A percentile compares a stretch with the other conserved stretches of the same genome.
Evolutionary conservation across 2,329 filamentous ascomycete species (phyloP).

Genomic region (Colletotrichum sp.): DNA sequence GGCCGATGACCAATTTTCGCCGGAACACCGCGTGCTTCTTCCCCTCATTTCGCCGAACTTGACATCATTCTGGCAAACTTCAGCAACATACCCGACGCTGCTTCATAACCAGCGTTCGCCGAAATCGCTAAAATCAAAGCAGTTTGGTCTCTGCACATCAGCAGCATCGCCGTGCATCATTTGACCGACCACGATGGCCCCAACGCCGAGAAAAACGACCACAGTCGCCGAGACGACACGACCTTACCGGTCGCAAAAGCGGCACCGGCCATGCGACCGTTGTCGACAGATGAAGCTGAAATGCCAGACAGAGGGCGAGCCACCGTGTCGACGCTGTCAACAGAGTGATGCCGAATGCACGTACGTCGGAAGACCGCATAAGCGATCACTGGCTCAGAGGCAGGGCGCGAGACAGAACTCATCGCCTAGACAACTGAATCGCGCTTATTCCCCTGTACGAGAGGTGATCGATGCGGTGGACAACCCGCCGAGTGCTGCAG

Average conservation of each 20-base stretch:
- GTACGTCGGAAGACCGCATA: slow-evolving; percentile 2
- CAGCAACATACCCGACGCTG: neutral
- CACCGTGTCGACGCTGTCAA: slow-evolving; percentile 1
- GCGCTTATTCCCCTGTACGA: neutral
- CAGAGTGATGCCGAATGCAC: slow-evolving; percentile 12
- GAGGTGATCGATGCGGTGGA: neutral
- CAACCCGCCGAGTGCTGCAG: neutral
- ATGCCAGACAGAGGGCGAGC: slow-evolving; percentile 2
- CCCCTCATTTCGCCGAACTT: neutral
- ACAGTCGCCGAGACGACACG: neutral
- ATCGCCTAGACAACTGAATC: neutral
- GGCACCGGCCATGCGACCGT: neutral
- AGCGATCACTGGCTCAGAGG: neutral
- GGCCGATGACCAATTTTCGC: neutral
- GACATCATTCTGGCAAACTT: neutral
- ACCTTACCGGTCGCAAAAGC: slow-evolving; percentile 18
- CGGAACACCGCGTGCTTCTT: neutral
- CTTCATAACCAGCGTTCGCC: neutral
- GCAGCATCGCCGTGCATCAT: neutral
- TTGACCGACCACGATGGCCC: neutral
- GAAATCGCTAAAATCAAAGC: neutral
- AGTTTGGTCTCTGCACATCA: neutral
- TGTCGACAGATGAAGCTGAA: slow-evolving; percentile 11
- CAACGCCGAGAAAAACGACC: neutral
- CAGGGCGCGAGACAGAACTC: neutral